Evolutionary conservation across 306 rosid species (phyloP).

Genomic region (Nissolia schottii): DNA sequence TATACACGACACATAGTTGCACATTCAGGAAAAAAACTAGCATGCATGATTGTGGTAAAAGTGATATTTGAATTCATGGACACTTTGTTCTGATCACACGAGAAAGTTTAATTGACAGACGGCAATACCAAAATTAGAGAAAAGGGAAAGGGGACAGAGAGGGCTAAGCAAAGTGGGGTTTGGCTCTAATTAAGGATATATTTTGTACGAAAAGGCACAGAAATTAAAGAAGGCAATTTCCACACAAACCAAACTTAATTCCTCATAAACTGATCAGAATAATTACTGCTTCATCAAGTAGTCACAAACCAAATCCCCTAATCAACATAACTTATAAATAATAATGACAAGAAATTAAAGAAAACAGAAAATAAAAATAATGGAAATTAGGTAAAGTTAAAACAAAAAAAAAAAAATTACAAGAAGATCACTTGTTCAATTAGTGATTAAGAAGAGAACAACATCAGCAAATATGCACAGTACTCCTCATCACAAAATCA

Average conservation of each 20-base stretch:
- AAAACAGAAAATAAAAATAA: not conserved
- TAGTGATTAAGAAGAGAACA: not conserved
- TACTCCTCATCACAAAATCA: slow-evolving; percentile 11
- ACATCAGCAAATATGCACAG: not conserved
- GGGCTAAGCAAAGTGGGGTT: slow-evolving; percentile 36
- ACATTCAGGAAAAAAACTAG: not conserved
- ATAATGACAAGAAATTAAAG: no score
- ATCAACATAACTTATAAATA: slow-evolving; percentile 5
- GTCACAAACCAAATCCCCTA: slow-evolving; percentile 21
- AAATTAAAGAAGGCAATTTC: slow-evolving; percentile 8
- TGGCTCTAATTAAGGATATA: slow-evolving; percentile 18
- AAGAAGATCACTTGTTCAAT: not conserved
- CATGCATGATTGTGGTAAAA: slow-evolving; percentile 27
- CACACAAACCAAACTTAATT: not conserved
- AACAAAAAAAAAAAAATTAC: not conserved
- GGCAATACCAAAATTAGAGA: slow-evolving; percentile 6
- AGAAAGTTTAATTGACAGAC: slow-evolving; percentile 15
- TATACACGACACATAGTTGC: not conserved
- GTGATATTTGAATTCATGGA: not conserved
- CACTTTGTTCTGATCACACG: not conserved
- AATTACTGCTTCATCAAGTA: slow-evolving; percentile 11
- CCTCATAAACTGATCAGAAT: slow-evolving; percentile 12
- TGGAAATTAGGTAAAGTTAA: no score
- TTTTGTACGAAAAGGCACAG: slow-evolving; percentile 17
- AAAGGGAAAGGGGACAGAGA: not conserved